phyloP scores from a whole-genome alignment of 139 green algal genomes.

The Asterochloris sp. region DNA sequence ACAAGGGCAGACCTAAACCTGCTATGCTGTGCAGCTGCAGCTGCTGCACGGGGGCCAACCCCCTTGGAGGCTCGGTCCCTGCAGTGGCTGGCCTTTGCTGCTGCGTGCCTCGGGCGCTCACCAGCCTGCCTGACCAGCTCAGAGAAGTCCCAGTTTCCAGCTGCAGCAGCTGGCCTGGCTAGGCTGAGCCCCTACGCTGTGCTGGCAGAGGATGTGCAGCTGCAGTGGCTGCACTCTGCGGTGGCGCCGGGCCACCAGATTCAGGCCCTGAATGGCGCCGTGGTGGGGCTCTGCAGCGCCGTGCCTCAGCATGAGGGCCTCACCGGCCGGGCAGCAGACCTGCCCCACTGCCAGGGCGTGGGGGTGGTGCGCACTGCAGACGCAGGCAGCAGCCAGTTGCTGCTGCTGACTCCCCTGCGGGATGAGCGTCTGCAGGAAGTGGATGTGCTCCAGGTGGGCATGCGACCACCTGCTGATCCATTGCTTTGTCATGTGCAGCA shows the following conservation, averaged over 20 bases:
- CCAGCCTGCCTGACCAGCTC: slow-evolving; percentile 19
- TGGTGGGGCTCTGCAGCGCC: slow-evolving; percentile 56
- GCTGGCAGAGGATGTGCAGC: slow-evolving; percentile 22
- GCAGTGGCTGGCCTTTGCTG: slow-evolving; percentile 64
- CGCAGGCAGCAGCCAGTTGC: slow-evolving; percentile 24
- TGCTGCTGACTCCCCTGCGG: slow-evolving; percentile 58
- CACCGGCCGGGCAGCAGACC: slow-evolving; percentile 5
- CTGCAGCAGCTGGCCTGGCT: slow-evolving; percentile 39
- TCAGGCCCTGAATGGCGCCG: slow-evolving; percentile 57
- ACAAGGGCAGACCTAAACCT: not conserved
- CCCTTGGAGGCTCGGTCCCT: slow-evolving; percentile 48
- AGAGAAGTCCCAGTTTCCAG: slow-evolving; percentile 32
- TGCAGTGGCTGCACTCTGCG: slow-evolving; percentile 33
- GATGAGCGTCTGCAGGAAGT: slow-evolving; percentile 41
- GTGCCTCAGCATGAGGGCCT: not conserved
- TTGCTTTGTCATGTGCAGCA: not conserved
- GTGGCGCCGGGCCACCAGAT: slow-evolving; percentile 33
- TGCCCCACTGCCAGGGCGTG: slow-evolving; percentile 61
- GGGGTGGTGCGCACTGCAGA: slow-evolving; percentile 69
- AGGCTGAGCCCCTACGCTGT: slow-evolving; percentile 39
- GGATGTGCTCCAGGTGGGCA: slow-evolving; percentile 12
- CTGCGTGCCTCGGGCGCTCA: slow-evolving; percentile 14
- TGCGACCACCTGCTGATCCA: not conserved
- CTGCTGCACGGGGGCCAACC: not conserved
- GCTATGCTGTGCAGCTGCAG: not conserved